Base-by-base conservation (phyloP, 1,139 yeast genomes). In the Geotrichum reessii region DNA sequence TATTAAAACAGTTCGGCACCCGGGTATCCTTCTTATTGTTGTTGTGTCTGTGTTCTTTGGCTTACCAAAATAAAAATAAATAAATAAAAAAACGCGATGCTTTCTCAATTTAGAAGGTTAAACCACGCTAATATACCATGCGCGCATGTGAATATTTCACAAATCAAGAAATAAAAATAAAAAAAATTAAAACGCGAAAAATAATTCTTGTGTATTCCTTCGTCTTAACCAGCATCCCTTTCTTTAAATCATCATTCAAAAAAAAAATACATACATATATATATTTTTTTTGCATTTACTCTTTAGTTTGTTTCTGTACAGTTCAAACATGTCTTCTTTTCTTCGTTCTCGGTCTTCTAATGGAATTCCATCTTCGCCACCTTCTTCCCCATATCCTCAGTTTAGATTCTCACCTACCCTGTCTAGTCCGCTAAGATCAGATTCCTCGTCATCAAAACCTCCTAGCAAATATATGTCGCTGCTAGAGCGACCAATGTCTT, bases 401-500 rank as follows among this genome's bases (percentile, higher is more conserved):
- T 19, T 24, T n/a, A 21, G 17, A 4, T 27, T 40, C 17, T 46
- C 42, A 3, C 42, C 31, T 14, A 52, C 14, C 21, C 21, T 33
- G 17, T 50, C 58, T 8, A 51, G 55, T 21, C 55, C 58, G 14
- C 14, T 37, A 17, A 11, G 50, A 25, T 12, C 49, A 6, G 22
- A 21, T 7, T 28, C 50, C 14, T 44, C 57, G 49, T 50, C 57
- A 14, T 25, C 58, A n/a, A 17, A 25, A 25, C 42, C 28, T 2
- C 42, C 50, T 21, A 49, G 50, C 21, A 46, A 47, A 3, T 51
- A 48, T n/a, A 27, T 19, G 6, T 37, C 55, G 28, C 52, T 55
- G 28, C 47, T 50, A 11, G 33, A 47, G 21, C 50, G 55, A 7
- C 58, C 58, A 7, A 50, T 55, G 55, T 51, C 55, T 1, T 55